These are phyloP conservation scores for Blepharisma stoltei DNA, from an alignment of 73 alveolate genomes.

Conservation along the genomic window DNA sequence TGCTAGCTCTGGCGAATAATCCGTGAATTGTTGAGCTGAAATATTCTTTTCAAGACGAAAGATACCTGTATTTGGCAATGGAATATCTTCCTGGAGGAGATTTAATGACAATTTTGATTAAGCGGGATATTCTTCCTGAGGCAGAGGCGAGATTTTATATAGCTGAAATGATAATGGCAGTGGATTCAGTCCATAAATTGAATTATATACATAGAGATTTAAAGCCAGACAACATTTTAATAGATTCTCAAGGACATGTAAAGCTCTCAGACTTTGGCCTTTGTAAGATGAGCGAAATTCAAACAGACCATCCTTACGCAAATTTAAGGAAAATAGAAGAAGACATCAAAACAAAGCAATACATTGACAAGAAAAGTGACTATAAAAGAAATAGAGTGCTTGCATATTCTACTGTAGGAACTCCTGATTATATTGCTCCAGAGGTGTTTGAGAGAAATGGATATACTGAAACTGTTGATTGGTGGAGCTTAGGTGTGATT, in stretches of 20 bases:
- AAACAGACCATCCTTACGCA: too few relatives aligned
- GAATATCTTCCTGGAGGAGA: constrained; percentile 58
- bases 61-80: constrained; percentile 51
- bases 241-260: constrained; percentile 73
- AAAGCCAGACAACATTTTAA: constrained; percentile 78
- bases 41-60: constrained; percentile 48
- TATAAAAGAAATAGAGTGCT: constrained; percentile 65
- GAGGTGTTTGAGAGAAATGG: constrained; percentile 80
- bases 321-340: too few relatives aligned
- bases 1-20: constrained; percentile 54
- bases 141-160: constrained; percentile 78
- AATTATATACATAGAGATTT: constrained; percentile 82
- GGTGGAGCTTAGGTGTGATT: constrained; percentile 83
- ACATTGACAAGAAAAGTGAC: constrained; percentile 31
- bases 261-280: constrained; percentile 63
- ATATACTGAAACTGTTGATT: constrained; percentile 73
- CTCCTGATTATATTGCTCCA: constrained; percentile 90
- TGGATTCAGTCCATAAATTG: constrained; percentile 80
- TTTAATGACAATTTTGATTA: constrained; percentile 77
- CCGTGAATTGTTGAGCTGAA: constrained; percentile 50
- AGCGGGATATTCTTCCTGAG: constrained; percentile 77
- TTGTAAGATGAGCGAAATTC: constrained; percentile 42
- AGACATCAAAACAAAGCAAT: neutral
- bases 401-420: constrained; percentile 90
- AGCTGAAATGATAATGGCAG: constrained; percentile 81